Base-by-base conservation (phyloP, 768 basidiomycete genomes). In the Mycena polygramma region DNA sequence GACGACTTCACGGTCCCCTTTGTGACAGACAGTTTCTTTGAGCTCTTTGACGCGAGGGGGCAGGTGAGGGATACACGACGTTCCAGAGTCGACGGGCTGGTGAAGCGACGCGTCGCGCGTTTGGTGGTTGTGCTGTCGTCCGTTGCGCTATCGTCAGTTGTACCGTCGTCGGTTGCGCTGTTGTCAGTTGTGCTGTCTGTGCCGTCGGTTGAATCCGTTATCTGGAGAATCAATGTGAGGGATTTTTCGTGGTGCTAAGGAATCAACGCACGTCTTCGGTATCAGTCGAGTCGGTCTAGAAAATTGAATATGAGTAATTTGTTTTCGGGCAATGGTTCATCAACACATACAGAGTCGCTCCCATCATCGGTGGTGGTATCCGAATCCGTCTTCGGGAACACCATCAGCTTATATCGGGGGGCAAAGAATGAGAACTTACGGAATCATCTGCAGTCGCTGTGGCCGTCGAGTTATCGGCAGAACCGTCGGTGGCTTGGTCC, bases 1-100 rank as follows among this genome's bases (percentile, higher is more conserved):
- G 54, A 55, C 2, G 54, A 37, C n/a, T 55, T 39, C 5, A 55
- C 54, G 19, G 54, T 55, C n/a, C 54, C 54, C 54, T 55, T 55
- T 11, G 54, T 55, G 20, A 55, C 37, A 22, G 14, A 14, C 10
- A 22, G 8, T 19, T 55, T 55, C 54, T 55, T 55, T 20, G 54
- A n/a, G 9, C 13, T 36, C 14, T 30, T 30, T 30, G 22, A 22
- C 7, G 54, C 36, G 8, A 30, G 30, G 9, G 54, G 54, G 54
- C 54, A 55, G n/a, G 54, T 37, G 54, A 55, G 54, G 20, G 54
- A 55, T 4, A 55, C 8, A 7, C 54, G 54, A 39, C 54, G 54
- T n/a, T 55, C 15, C 54, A 55, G 54, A 7, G 26, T n/a, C 13
- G 52, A 17, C 2, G 26, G 13, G 30, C 14, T 13, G 26, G 26